Evolutionary conservation across 2,329 filamentous ascomycete species (phyloP), one percentile per base, ranked within the genome.

Genomic region (Fusarium zealandicum): DNA sequence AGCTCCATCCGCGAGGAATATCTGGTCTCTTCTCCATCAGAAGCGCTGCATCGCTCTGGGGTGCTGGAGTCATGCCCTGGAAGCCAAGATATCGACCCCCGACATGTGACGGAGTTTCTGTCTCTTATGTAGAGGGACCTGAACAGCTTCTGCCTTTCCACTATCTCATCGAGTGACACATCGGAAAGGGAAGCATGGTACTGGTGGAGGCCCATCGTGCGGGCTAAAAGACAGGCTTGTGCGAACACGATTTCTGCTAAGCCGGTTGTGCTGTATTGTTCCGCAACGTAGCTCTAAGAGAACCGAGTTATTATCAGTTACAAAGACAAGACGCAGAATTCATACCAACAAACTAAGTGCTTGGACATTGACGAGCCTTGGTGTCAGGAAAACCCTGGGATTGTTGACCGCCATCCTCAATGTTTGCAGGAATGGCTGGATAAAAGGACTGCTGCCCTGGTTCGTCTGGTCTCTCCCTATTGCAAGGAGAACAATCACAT

Each of bases 141-240:
- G 12, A 68, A 67, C 0, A 66, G 51, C 6, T 68, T 68, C 6
- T 57, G 56, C 20, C 57, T 54, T 48, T 68, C 66, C 3, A 63
- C 16, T 5, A 49, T 38, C 1, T 59, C 51, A 16, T 65, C 66
- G 1, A 56, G 35, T 2, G 46, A 18, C 1, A 38, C 14, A 13
- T 44, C 37, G 8, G 39, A 50, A 7, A 35, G 41, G 16, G 51
- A 56, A 13, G 63, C 57, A n/a, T 46, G 42, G 14, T 38, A 44
- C 12, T 67, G 66, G 47, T 68, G 64, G 32, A 68, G 62, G 0
- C 66, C 66, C 64, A 68, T 68, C 7, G 58, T 68, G 6, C 66
- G 60, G 28, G 66, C 66, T 27, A 68, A 43, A 4, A 65, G 40
- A 16, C 66, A 68, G 6, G 66, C 66, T 30, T 68, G 65, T 22